phyloP scores from a whole-genome alignment of 139 green algal species.

The Tetratostichococcus sp. region DNA sequence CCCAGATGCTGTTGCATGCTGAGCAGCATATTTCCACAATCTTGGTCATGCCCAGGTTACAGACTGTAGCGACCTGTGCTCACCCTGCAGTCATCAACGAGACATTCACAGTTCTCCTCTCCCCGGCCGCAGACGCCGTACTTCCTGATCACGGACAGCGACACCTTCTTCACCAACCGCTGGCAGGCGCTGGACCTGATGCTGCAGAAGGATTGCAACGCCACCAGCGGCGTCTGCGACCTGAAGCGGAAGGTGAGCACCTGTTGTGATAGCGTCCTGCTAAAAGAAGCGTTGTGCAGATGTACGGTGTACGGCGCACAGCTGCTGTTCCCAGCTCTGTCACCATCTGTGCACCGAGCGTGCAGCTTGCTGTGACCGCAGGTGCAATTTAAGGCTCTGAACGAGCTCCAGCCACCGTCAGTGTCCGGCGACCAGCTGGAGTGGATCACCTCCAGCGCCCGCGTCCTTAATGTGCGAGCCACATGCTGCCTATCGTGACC shows the following conservation, averaged over 20 bases:
- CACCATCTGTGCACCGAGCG: too few species aligned
- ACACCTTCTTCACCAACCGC: neutral
- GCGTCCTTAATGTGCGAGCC: neutral
- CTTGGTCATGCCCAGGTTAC: too few species aligned
- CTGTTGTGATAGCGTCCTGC: too few species aligned
- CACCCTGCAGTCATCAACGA: too few species aligned
- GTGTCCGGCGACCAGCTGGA: neutral
- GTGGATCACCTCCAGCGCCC: neutral
- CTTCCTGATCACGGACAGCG: neutral
- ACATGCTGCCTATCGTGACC: neutral
- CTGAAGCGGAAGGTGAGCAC: neutral
- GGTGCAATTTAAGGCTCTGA: neutral
- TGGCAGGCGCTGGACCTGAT: neutral
- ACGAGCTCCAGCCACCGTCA: neutral
- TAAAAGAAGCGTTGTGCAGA: too few species aligned
- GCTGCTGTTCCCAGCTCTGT: too few species aligned
- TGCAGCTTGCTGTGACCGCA: neutral
- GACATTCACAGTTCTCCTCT: neutral
- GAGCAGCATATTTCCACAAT: too few species aligned
- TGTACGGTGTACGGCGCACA: too few species aligned
- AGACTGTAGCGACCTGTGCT: too few species aligned
- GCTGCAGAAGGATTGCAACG: neutral
- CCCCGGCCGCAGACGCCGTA: neutral
- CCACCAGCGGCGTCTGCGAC: neutral
- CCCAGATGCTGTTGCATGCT: too few species aligned